Percentiles rank a stretch among this genome's conserved stretches.
phyloP scores from a whole-genome alignment of 352 stramenopile genomes.

The Phytophthora capsici region DNA sequence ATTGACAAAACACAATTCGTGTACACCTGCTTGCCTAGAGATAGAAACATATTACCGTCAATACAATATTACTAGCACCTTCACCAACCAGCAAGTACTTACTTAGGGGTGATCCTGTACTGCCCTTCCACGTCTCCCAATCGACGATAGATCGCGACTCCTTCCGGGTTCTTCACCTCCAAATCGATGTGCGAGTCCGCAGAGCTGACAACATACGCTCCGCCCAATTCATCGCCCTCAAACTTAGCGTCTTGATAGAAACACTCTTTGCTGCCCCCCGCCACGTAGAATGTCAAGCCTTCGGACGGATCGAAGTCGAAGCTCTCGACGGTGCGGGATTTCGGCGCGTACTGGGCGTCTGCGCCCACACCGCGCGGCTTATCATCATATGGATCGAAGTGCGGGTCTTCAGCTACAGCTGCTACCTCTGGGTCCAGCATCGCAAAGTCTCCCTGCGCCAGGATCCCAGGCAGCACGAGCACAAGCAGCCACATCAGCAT shows the following conservation, averaged over 20 bases:
- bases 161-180: slow-evolving; percentile 75
- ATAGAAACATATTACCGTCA: slow-evolving; percentile 1
- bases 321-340: slow-evolving; percentile 53
- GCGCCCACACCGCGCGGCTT: slow-evolving; percentile 31
- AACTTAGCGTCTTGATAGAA: slow-evolving; percentile 83
- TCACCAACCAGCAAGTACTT: slow-evolving; percentile 11
- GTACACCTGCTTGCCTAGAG: slow-evolving; percentile 51
- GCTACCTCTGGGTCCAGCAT: slow-evolving; percentile 38
- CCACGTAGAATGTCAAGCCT: slow-evolving; percentile 79
- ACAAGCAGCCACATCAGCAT: slow-evolving; percentile 9
- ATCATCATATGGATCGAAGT: slow-evolving; percentile 71
- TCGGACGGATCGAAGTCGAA: slow-evolving; percentile 89
- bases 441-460: slow-evolving; percentile 46
- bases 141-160: slow-evolving; percentile 58
- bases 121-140: slow-evolving; percentile 73
- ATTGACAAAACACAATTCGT: slow-evolving; percentile 84
- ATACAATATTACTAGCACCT: neutral
- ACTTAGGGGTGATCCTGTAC: slow-evolving; percentile 72
- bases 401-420: slow-evolving; percentile 51
- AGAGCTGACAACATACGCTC: slow-evolving; percentile 78
- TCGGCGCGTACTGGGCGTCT: slow-evolving; percentile 43
- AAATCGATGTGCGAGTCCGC: slow-evolving; percentile 77
- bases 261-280: slow-evolving; percentile 46
- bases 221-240: slow-evolving; percentile 62
- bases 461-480: slow-evolving; percentile 8